phyloP scores from a whole-genome alignment of 495 filamentous ascomycete species.

The Copromyces sp. region DNA sequence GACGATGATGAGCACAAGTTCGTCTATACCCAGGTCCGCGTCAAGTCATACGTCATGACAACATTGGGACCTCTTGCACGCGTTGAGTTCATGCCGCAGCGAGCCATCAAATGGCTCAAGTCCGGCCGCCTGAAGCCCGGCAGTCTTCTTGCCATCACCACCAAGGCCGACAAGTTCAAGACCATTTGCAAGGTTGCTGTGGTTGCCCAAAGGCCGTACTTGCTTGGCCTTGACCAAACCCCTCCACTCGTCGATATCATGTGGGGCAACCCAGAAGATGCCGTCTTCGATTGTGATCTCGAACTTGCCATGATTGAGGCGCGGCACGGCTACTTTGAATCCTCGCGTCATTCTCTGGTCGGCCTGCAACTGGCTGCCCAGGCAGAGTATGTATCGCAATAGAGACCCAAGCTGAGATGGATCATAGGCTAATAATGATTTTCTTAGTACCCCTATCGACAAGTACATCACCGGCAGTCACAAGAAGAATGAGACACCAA shows the following conservation, averaged over 20 bases:
- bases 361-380: slow-evolving; percentile 61
- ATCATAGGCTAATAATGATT: background rate
- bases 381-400: slow-evolving; percentile 40
- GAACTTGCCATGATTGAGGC: slow-evolving; percentile 75
- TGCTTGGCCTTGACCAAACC: slow-evolving; percentile 44
- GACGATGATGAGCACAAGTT: slow-evolving; percentile 45
- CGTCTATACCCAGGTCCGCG: slow-evolving; percentile 69
- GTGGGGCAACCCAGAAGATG: slow-evolving; percentile 51
- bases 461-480: slow-evolving; percentile 36
- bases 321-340: slow-evolving; percentile 62
- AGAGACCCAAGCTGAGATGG: no score
- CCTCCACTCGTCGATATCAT: slow-evolving; percentile 70
- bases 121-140: slow-evolving; percentile 64
- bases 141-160: slow-evolving; percentile 59
- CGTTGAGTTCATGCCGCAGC: slow-evolving; percentile 58
- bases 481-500: slow-evolving; percentile 21
- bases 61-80: slow-evolving; percentile 53
- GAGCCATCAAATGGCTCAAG: slow-evolving; percentile 66
- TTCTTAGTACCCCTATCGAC: slow-evolving; percentile 16
- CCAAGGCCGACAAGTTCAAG: slow-evolving; percentile 52
- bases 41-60: slow-evolving; percentile 53
- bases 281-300: slow-evolving; percentile 53
- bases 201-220: slow-evolving; percentile 58
- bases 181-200: slow-evolving; percentile 59
- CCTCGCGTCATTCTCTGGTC: slow-evolving; percentile 56